These are phyloP conservation scores for Clavulina sp. DNA, from an alignment of 768 basidiomycete species.

Conservation along the genomic window DNA sequence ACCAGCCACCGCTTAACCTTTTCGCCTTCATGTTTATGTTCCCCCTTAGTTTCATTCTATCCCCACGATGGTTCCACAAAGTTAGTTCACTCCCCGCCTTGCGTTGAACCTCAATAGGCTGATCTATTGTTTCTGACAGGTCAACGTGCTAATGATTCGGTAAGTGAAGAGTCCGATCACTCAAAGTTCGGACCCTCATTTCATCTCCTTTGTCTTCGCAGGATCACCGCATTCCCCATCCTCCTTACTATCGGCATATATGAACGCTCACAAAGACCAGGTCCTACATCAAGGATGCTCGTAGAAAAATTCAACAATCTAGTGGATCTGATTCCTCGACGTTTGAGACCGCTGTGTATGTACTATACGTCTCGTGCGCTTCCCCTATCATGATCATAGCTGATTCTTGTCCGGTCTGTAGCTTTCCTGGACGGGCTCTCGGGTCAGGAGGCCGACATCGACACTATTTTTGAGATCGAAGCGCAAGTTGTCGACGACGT, in stretches of 20 bases:
- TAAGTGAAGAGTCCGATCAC: conserved; percentile 15
- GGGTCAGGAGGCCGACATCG: conserved; percentile 58
- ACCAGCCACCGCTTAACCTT: conserved; percentile 85
- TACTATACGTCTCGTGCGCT: conserved; percentile 5
- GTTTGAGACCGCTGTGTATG: conserved; percentile 56
- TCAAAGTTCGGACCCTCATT: neutral
- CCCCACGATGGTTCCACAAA: conserved; percentile 96
- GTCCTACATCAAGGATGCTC: conserved; percentile 45
- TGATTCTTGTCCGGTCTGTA: conserved; percentile 17
- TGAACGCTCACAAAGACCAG: conserved; percentile 60
- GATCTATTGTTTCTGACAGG: conserved; percentile 23
- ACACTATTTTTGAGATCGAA: conserved; percentile 68
- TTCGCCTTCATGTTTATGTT: conserved; percentile 74
- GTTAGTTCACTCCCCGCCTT: conserved; percentile 22
- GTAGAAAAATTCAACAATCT: conserved; percentile 53
- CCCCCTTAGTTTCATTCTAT: conserved; percentile 70
- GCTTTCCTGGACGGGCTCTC: conserved; percentile 64
- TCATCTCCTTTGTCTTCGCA: conserved; percentile 15
- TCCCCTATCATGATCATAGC: neutral
- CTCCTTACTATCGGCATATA: conserved; percentile 66
- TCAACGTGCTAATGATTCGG: conserved; percentile 82
- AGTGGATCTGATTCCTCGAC: conserved; percentile 59
- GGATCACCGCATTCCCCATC: conserved; percentile 70
- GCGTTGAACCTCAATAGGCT: neutral
- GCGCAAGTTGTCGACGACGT: conserved; percentile 30